Conservation (phyloP, 2,329 filamentous ascomycete genomes). For the Chrysoporthe austroafricana region DNA sequence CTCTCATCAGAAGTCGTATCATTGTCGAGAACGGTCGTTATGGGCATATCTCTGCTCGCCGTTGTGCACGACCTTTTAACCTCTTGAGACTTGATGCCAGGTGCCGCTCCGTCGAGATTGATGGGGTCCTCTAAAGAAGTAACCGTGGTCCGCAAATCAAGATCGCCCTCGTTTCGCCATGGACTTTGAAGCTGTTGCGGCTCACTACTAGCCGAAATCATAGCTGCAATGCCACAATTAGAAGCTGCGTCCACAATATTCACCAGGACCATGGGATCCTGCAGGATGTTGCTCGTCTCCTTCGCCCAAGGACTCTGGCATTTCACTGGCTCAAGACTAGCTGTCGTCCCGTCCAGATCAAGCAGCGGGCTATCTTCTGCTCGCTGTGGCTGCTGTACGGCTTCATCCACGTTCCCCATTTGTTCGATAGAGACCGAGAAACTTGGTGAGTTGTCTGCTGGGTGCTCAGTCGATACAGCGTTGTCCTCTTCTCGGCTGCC, state of each 20-base stretch:
- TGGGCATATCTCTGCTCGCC: slow-evolving; percentile 9
- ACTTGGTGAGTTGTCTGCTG: neutral
- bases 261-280: neutral
- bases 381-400: neutral
- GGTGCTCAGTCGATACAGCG: neutral
- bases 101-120: neutral
- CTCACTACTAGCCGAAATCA: neutral
- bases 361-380: neutral
- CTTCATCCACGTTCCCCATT: neutral
- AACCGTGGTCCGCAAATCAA: neutral
- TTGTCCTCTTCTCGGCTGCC: neutral
- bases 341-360: neutral
- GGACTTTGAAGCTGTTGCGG: slow-evolving; percentile 4
- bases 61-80: slow-evolving; percentile 17
- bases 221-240: neutral
- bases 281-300: neutral
- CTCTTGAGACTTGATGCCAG: neutral
- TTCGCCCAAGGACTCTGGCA: slow-evolving; percentile 10
- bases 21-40: slow-evolving; percentile 11
- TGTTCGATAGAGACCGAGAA: neutral
- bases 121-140: neutral
- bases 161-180: neutral
- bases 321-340: neutral
- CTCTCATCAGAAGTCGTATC: slow-evolving; percentile 24
- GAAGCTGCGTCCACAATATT: neutral